Conservation (phyloP, 164 flowering plant genomes). For the Vitis amurensis region DNA sequence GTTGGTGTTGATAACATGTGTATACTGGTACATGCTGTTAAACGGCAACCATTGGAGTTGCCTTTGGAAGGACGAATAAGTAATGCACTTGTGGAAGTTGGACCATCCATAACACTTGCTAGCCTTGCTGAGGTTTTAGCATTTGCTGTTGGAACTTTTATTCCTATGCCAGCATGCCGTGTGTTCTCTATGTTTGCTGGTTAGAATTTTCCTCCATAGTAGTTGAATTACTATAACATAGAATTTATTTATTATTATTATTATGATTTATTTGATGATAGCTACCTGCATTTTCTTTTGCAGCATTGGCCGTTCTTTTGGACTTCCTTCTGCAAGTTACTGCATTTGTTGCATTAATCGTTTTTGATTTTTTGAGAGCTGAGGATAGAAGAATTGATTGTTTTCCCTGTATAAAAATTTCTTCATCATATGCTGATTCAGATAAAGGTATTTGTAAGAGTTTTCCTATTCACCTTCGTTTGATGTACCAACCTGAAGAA, state of each 20-base stretch:
- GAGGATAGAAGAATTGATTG: slow-evolving; percentile 90
- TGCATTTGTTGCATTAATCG: slow-evolving; percentile 94
- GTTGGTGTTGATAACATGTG: slow-evolving; percentile 99
- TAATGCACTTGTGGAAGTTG: slow-evolving; percentile 95
- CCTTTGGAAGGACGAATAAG: slow-evolving; percentile 84
- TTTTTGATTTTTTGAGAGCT: slow-evolving; percentile 79
- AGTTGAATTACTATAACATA: neutral
- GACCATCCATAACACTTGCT: slow-evolving; percentile 95
- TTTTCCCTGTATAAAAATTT: slow-evolving; percentile 78
- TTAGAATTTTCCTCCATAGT: slow-evolving; percentile 10
- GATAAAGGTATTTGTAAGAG: slow-evolving; percentile 50
- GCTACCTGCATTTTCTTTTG: slow-evolving; percentile 17
- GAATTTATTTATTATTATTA: neutral
- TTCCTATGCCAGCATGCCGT: slow-evolving; percentile 98
- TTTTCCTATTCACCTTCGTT: neutral
- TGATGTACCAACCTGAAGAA: neutral
- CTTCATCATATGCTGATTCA: slow-evolving; percentile 38
- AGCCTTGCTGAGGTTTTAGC: slow-evolving; percentile 92
- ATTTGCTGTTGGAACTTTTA: slow-evolving; percentile 96
- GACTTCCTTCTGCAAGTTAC: slow-evolving; percentile 98
- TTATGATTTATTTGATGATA: neutral
- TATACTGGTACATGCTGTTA: slow-evolving; percentile 90
- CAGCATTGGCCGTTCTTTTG: slow-evolving; percentile 95
- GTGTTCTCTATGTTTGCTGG: slow-evolving; percentile 99
- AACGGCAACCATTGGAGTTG: slow-evolving; percentile 77